Percentiles rank a stretch among this genome's conserved stretches.
Conservation (phyloP, 176 grass and related monocot species). For the Phyllostachys edulis region DNA sequence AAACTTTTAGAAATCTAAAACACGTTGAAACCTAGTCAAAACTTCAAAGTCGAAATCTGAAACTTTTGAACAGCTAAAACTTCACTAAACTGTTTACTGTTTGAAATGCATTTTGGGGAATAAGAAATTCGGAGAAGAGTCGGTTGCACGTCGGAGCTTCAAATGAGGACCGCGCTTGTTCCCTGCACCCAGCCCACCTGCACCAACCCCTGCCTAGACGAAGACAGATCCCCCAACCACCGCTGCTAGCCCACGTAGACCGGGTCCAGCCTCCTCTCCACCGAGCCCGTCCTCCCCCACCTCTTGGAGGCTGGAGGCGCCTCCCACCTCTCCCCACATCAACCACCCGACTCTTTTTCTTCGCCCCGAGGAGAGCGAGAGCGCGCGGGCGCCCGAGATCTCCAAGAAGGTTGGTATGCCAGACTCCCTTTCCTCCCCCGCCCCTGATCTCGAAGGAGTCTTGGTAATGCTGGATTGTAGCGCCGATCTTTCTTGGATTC, state of each 20-base stretch:
- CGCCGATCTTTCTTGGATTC: not conserved
- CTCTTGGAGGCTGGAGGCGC: constrained; percentile 1
- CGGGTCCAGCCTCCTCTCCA: not conserved
- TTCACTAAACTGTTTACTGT: too few relatives aligned
- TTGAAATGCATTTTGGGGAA: too few relatives aligned
- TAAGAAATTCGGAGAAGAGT: not conserved
- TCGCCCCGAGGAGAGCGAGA: constrained; percentile 9
- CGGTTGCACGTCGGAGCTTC: constrained; percentile 43
- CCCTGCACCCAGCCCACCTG: not conserved
- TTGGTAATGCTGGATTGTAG: not conserved
- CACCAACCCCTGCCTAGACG: not conserved
- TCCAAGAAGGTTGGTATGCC: constrained; percentile 26
- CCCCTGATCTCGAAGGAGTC: not conserved
- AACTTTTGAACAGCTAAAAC: too few relatives aligned
- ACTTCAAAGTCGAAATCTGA: too few relatives aligned
- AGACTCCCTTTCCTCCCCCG: not conserved
- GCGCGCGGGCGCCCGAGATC: constrained; percentile 18
- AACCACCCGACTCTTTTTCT: constrained; percentile 32
- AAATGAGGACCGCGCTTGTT: not conserved
- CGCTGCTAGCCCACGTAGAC: not conserved
- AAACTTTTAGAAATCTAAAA: too few relatives aligned
- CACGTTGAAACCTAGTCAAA: too few relatives aligned
- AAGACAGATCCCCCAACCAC: too few relatives aligned
- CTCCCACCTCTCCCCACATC: not conserved
- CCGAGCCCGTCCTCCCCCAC: not conserved